phyloP scores from a whole-genome alignment of 1,139 yeast species.

The Candida sp. region DNA sequence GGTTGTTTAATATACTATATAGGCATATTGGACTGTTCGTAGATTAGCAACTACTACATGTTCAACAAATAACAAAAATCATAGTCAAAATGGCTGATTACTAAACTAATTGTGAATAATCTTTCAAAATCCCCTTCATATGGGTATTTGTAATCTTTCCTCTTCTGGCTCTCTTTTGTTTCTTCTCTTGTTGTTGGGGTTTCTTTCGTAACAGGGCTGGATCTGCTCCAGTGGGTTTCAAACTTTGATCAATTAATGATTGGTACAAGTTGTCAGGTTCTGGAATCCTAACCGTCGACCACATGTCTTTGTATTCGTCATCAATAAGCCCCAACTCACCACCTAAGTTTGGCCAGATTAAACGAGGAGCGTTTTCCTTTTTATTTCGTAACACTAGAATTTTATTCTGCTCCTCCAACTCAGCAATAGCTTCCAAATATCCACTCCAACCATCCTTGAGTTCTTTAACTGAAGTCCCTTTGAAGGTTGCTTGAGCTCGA shows the following conservation, averaged over 20 bases:
- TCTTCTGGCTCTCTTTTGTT: slow-evolving; percentile 88
- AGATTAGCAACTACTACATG: no score
- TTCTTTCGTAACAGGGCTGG: slow-evolving; percentile 82
- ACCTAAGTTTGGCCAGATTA: slow-evolving; percentile 87
- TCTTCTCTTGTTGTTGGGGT: slow-evolving; percentile 59
- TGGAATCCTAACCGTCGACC: slow-evolving; percentile 80
- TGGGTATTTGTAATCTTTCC: slow-evolving; percentile 96
- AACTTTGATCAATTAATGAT: slow-evolving; percentile 73
- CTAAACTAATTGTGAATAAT: slow-evolving; percentile 53
- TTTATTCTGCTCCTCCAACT: slow-evolving; percentile 71
- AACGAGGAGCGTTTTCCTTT: slow-evolving; percentile 87
- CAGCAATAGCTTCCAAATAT: slow-evolving; percentile 74
- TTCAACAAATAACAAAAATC: no score
- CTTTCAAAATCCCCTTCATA: slow-evolving; percentile 93
- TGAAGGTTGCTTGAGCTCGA: slow-evolving; percentile 80
- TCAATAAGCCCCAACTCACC: slow-evolving; percentile 74
- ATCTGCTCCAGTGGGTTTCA: slow-evolving; percentile 96
- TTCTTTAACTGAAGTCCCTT: slow-evolving; percentile 86
- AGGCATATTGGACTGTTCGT: no score
- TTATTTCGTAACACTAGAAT: slow-evolving; percentile 83
- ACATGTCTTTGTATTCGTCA: slow-evolving; percentile 77
- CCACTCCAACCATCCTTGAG: slow-evolving; percentile 97
- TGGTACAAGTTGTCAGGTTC: slow-evolving; percentile 73
- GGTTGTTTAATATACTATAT: no score
- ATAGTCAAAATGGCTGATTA: background rate